Percentiles rank a stretch among this genome's conserved stretches.
phyloP scores from a whole-genome alignment of 1,284 basidiomycete genomes.

The Cutaneotrichosporon dermatis region DNA sequence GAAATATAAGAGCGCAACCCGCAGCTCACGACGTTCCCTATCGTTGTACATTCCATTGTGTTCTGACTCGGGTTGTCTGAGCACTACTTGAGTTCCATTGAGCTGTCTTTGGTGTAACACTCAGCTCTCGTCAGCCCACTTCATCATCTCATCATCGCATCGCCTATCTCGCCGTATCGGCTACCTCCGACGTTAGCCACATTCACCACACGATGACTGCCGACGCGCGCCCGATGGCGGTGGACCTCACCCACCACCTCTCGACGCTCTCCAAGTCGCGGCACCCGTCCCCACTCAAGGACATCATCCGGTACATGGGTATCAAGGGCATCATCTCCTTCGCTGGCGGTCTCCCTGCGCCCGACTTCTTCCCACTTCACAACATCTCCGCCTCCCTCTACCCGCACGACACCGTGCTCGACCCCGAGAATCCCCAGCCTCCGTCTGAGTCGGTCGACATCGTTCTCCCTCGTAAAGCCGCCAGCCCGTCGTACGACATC shows the following conservation, averaged over 20 bases:
- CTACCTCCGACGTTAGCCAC: too few species aligned
- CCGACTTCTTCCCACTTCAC: slow-evolving; percentile 43
- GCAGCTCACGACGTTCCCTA: too few species aligned
- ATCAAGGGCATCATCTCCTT: slow-evolving; percentile 31
- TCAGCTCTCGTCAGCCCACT: too few species aligned
- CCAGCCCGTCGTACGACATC: slow-evolving; percentile 47
- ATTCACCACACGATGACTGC: background rate
- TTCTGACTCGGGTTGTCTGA: too few species aligned
- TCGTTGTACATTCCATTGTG: too few species aligned
- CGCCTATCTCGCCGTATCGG: too few species aligned
- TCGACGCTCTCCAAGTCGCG: slow-evolving; percentile 56
- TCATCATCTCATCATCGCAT: too few species aligned
- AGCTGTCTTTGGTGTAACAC: too few species aligned
- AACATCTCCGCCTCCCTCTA: slow-evolving; percentile 31
- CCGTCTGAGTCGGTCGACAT: slow-evolving; percentile 54
- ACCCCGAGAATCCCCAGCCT: slow-evolving; percentile 51
- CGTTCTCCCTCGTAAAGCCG: slow-evolving; percentile 49
- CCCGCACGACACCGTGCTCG: slow-evolving; percentile 37
- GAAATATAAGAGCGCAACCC: too few species aligned
- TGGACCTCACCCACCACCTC: slow-evolving; percentile 58
- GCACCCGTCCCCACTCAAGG: slow-evolving; percentile 59
- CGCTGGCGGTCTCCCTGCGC: slow-evolving; percentile 40
- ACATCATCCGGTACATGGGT: slow-evolving; percentile 29
- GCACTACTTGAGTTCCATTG: too few species aligned
- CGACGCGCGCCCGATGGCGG: slow-evolving; percentile 28